Evolutionary conservation across 768 basidiomycete genomes (phyloP).

Genomic region (Termitomyces titanicus): DNA sequence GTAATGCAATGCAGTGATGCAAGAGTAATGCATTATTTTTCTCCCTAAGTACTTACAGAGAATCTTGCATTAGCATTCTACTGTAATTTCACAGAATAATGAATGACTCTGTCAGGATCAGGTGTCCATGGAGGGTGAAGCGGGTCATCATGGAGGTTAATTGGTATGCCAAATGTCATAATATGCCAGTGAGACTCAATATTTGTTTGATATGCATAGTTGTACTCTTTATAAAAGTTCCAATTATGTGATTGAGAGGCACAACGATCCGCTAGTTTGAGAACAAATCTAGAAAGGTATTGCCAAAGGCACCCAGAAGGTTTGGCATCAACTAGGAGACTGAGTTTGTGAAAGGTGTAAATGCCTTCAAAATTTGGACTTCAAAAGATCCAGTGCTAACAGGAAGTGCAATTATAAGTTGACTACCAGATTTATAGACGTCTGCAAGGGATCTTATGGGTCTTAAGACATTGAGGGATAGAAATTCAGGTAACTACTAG

Average conservation of each 20-base stretch:
- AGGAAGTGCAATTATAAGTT: not conserved
- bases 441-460: not conserved
- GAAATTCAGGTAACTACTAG: not conserved
- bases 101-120: too few species aligned
- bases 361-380: slow-evolving; percentile 16
- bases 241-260: not conserved
- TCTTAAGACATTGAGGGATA: not conserved
- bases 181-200: not conserved
- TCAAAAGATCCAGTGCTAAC: slow-evolving; percentile 9
- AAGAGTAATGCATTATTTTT: too few species aligned
- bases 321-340: not conserved
- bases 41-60: too few species aligned
- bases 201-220: not conserved
- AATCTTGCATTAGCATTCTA: too few species aligned
- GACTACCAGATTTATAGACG: not conserved
- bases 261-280: not conserved
- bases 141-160: not conserved
- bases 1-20: too few species aligned
- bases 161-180: not conserved
- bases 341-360: not conserved
- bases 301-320: not conserved
- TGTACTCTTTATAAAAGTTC: not conserved
- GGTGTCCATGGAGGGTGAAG: too few species aligned
- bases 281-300: not conserved
- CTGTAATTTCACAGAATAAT: too few species aligned